phyloP scores from a whole-genome alignment of 306 rosid species.

The Glycine latifolia region DNA sequence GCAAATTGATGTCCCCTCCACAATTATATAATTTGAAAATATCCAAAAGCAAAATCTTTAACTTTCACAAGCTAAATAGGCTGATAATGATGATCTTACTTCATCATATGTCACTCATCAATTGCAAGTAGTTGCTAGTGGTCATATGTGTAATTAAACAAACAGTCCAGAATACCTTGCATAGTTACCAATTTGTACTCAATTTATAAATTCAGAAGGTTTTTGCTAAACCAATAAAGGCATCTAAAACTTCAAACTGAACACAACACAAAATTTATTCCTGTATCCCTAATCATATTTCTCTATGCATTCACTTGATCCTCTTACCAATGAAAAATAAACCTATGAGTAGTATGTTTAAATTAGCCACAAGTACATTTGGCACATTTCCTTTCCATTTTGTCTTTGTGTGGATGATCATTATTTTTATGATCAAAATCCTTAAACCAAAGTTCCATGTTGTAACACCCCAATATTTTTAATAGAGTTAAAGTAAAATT shows the following conservation, averaged over 20 bases:
- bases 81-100: conserved; percentile 17
- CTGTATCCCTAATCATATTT: conserved; percentile 15
- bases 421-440: conserved; percentile 26
- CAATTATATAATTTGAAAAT: conserved; percentile 26
- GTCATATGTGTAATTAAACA: conserved; percentile 29
- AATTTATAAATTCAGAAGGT: conserved; percentile 15
- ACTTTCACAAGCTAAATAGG: conserved; percentile 27
- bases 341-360: background rate
- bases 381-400: conserved; percentile 7
- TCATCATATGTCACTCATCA: conserved; percentile 10
- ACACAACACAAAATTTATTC: background rate
- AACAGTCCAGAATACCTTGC: conserved; percentile 34
- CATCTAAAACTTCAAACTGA: background rate
- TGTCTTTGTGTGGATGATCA: conserved; percentile 7
- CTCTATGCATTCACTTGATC: conserved; percentile 24
- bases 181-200: conserved; percentile 20
- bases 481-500: too few species aligned
- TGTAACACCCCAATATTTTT: too few species aligned
- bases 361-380: conserved; percentile 22
- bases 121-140: background rate
- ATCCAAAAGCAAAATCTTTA: conserved; percentile 6
- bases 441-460: conserved; percentile 25
- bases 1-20: background rate
- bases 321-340: conserved; percentile 34
- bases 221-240: background rate